Percentiles rank a stretch among this genome's conserved stretches.
phyloP scores from a whole-genome alignment of 1,284 basidiomycete genomes.

The Tausonia pullulans region DNA sequence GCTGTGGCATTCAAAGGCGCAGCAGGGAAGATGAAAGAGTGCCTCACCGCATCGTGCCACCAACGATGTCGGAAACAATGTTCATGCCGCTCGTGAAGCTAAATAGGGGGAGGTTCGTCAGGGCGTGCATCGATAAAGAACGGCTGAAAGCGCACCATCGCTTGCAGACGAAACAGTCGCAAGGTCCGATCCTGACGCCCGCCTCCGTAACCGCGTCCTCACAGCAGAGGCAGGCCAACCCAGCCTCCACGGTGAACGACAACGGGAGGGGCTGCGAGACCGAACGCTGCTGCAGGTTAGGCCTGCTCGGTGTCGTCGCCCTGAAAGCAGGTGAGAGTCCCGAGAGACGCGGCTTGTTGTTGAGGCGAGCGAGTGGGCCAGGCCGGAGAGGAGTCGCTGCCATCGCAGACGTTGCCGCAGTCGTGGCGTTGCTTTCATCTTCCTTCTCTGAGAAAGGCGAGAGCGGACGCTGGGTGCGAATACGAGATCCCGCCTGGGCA shows the following conservation, averaged over 20 bases:
- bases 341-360: not conserved
- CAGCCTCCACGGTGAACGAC: not conserved
- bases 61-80: slow-evolving; percentile 15
- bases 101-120: not conserved
- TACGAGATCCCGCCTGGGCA: not conserved
- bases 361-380: no score
- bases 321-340: slow-evolving; percentile 2
- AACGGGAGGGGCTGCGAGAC: no score
- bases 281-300: no score
- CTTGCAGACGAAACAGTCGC: slow-evolving; percentile 7
- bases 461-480: not conserved
- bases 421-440: no score
- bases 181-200: slow-evolving; percentile 9
- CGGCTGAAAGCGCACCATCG: slow-evolving; percentile 1
- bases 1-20: no score
- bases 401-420: no score
- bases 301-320: not conserved
- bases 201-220: not conserved
- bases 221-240: slow-evolving; percentile 1
- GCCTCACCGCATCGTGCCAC: slow-evolving; percentile 11
- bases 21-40: not conserved
- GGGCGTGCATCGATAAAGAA: not conserved
- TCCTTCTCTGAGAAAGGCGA: not conserved
- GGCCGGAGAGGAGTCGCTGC: no score
- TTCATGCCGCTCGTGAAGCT: slow-evolving; percentile 16